Conservation (phyloP, 768 basidiomycete genomes). For the Lentinula boryana region DNA sequence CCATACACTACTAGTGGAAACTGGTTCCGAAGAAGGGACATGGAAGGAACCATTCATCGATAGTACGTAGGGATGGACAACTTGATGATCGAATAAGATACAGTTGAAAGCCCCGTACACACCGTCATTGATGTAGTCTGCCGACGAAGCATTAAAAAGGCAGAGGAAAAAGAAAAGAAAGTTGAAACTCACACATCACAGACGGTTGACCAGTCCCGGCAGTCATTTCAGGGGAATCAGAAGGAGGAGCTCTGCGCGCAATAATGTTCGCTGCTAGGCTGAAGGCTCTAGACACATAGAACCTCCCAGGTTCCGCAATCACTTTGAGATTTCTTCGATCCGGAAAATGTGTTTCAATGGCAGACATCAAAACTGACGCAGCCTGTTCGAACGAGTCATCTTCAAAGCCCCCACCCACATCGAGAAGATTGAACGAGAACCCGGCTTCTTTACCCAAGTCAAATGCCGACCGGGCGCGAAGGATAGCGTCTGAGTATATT, state of each 20-base stretch:
- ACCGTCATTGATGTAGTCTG: slow-evolving; percentile 95
- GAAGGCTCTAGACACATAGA: slow-evolving; percentile 91
- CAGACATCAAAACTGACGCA: slow-evolving; percentile 60
- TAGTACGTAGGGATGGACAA: slow-evolving; percentile 78
- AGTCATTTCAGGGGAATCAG: slow-evolving; percentile 17
- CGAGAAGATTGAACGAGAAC: slow-evolving; percentile 78
- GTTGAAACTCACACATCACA: slow-evolving; percentile 83
- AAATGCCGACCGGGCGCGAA: slow-evolving; percentile 77
- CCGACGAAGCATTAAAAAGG: neutral
- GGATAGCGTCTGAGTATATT: slow-evolving; percentile 86
- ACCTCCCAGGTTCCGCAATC: slow-evolving; percentile 94
- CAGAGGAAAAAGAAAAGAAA: slow-evolving; percentile 17
- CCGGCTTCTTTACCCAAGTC: slow-evolving; percentile 81
- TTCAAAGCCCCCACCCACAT: slow-evolving; percentile 94
- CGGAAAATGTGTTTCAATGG: slow-evolving; percentile 79
- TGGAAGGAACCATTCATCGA: slow-evolving; percentile 63
- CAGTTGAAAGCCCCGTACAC: slow-evolving; percentile 61
- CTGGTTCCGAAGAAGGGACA: slow-evolving; percentile 33
- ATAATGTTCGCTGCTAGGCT: slow-evolving; percentile 91
- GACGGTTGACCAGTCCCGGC: slow-evolving; percentile 27
- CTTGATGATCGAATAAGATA: slow-evolving; percentile 96
- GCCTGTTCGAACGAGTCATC: slow-evolving; percentile 79
- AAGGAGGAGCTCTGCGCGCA: slow-evolving; percentile 66
- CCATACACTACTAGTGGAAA: slow-evolving; percentile 73
- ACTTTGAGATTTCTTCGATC: slow-evolving; percentile 62